Evolutionary conservation across 164 flowering plant genomes (phyloP).

Genomic region (Buxus sempervirens): DNA sequence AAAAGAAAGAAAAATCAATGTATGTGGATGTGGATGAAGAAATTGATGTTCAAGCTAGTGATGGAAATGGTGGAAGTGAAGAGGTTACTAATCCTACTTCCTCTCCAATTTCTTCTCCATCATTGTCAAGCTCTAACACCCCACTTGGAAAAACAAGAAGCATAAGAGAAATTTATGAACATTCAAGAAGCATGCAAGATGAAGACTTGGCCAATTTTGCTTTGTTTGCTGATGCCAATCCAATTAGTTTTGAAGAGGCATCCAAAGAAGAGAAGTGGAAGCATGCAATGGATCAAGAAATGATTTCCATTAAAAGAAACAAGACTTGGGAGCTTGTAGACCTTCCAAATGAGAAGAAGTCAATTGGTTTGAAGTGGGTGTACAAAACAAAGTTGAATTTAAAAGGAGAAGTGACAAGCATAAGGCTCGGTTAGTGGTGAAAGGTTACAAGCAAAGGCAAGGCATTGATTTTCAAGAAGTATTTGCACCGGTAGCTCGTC

Average conservation of each 20-base stretch:
- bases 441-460: background rate
- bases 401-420: background rate
- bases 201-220: background rate
- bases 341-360: background rate
- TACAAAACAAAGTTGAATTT: background rate
- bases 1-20: background rate
- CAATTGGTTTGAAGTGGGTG: background rate
- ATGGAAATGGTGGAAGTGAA: no score
- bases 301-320: conserved; percentile 2
- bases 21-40: no score
- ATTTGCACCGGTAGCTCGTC: background rate
- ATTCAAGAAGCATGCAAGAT: background rate
- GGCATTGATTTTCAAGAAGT: background rate
- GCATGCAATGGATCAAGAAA: conserved; percentile 6
- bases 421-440: background rate
- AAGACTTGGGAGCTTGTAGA: conserved; percentile 4
- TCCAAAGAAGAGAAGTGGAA: background rate
- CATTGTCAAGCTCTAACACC: background rate
- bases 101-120: background rate
- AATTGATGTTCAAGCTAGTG: no score
- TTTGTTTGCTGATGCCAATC: background rate
- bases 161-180: background rate
- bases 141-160: background rate
- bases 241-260: background rate
- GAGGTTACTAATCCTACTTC: background rate